A percentile compares a stretch with the other conserved stretches of the same genome.
phyloP scores from a whole-genome alignment of 2,329 filamentous ascomycete species.

The Ophiocordyceps camponoti-saundersi region DNA sequence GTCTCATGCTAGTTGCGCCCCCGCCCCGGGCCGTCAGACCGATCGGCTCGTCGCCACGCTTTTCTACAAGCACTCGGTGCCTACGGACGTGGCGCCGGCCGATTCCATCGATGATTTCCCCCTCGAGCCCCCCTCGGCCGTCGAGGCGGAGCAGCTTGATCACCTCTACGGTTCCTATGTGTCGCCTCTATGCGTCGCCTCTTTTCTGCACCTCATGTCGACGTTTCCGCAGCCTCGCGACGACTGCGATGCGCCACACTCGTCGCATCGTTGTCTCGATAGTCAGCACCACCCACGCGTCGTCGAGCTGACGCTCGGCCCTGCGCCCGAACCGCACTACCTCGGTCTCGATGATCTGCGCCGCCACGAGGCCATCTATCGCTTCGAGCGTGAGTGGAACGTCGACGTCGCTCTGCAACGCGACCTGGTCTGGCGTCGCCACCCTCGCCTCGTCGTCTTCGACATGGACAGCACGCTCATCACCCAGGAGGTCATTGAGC shows the following conservation, averaged over 20 bases:
- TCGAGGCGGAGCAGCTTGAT: conserved; percentile 38
- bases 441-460: conserved; percentile 82
- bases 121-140: conserved; percentile 36
- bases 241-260: conserved; percentile 31
- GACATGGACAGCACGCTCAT: conserved; percentile 99
- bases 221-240: conserved; percentile 38
- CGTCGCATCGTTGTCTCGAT: conserved; percentile 49
- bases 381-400: conserved; percentile 79
- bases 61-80: conserved; percentile 38
- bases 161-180: conserved; percentile 50
- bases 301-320: conserved; percentile 48
- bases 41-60: conserved; percentile 44
- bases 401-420: conserved; percentile 66
- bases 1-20: conserved; percentile 46
- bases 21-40: conserved; percentile 26
- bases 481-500: conserved; percentile 92
- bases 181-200: conserved; percentile 46
- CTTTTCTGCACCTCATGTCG: conserved; percentile 49
- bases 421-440: conserved; percentile 56
- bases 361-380: conserved; percentile 66
- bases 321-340: conserved; percentile 43
- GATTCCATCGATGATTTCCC: conserved; percentile 40
- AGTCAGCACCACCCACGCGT: conserved; percentile 40
- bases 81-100: conserved; percentile 41
- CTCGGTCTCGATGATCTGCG: conserved; percentile 52